phyloP scores from a whole-genome alignment of 495 filamentous ascomycete genomes.

The Trichoderma erinaceum region DNA sequence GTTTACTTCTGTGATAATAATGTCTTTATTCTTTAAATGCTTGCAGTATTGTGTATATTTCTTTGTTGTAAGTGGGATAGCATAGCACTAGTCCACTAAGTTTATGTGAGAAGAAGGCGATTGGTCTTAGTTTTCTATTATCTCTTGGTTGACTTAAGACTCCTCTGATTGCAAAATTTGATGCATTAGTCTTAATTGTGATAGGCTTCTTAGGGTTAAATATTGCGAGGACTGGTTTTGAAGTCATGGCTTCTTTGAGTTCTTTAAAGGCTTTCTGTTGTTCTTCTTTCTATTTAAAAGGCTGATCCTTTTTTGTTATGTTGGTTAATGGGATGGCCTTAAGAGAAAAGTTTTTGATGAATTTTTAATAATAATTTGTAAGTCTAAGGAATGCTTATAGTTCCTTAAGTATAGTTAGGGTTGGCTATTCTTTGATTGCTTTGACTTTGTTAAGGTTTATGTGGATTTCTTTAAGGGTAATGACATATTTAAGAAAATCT shows the following conservation, averaged over 20 bases:
- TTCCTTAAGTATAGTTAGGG: too few species aligned
- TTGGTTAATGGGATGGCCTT: not conserved
- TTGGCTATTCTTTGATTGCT: not conserved
- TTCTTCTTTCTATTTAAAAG: not conserved
- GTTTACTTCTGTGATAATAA: not conserved
- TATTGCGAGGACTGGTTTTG: not conserved
- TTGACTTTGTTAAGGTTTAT: not conserved
- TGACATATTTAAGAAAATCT: too few species aligned
- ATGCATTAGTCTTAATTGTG: too few species aligned
- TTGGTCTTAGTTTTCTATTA: too few species aligned
- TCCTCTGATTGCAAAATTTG: too few species aligned
- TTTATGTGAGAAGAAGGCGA: too few species aligned
- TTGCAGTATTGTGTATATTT: too few species aligned
- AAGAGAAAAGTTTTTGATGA: not conserved
- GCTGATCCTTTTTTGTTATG: not conserved
- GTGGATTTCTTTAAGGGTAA: not conserved
- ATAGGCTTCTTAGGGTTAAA: too few species aligned
- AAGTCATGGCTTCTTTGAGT: not conserved
- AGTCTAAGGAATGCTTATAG: not conserved
- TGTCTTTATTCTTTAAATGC: not conserved
- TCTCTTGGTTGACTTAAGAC: too few species aligned
- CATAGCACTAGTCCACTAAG: too few species aligned
- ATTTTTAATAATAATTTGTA: not conserved
- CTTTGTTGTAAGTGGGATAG: too few species aligned
- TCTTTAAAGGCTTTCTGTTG: not conserved